Evolutionary conservation across 2,329 filamentous ascomycete genomes (phyloP).

Genomic region (Elsinoe necatrix): DNA sequence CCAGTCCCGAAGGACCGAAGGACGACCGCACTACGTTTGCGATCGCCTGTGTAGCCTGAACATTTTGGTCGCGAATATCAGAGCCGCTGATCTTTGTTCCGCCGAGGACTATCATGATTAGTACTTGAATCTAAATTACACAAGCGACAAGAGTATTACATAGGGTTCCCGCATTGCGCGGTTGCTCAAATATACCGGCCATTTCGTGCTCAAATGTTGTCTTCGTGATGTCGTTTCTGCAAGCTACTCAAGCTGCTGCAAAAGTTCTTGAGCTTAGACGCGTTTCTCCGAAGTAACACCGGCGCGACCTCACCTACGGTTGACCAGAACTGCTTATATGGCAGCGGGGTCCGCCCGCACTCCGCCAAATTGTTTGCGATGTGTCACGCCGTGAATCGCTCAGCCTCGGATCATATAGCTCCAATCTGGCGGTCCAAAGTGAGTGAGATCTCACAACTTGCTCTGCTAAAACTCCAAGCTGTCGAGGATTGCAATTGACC

Average conservation of each 20-base stretch:
- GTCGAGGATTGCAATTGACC: background rate
- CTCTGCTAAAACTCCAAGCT: background rate
- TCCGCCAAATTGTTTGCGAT: constrained; percentile 10
- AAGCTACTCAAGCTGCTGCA: constrained; percentile 12
- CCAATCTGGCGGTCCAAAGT: background rate
- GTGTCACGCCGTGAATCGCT: constrained; percentile 7
- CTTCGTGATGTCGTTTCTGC: background rate
- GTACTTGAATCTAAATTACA: constrained; percentile 10
- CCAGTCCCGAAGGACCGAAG: constrained; percentile 90
- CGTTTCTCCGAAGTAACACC: constrained; percentile 11
- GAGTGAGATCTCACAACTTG: too few relatives aligned
- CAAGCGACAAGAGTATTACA: constrained; percentile 45
- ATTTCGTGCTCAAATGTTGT: constrained; percentile 43
- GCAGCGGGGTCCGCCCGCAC: constrained; percentile 9
- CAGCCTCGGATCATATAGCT: background rate
- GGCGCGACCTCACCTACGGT: constrained; percentile 11
- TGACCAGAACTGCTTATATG: background rate
- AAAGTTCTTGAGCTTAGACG: constrained; percentile 14
- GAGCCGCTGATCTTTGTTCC: constrained; percentile 94
- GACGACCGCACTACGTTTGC: constrained; percentile 99
- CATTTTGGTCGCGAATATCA: constrained; percentile 97
- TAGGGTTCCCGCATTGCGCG: constrained; percentile 82
- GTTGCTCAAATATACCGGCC: constrained; percentile 94
- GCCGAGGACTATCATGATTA: constrained; percentile 59
- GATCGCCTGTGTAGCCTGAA: constrained; percentile 91